Evolutionary conservation across 2,329 filamentous ascomycete species (phyloP).

Genomic region (Ophiostoma angusticollis): DNA sequence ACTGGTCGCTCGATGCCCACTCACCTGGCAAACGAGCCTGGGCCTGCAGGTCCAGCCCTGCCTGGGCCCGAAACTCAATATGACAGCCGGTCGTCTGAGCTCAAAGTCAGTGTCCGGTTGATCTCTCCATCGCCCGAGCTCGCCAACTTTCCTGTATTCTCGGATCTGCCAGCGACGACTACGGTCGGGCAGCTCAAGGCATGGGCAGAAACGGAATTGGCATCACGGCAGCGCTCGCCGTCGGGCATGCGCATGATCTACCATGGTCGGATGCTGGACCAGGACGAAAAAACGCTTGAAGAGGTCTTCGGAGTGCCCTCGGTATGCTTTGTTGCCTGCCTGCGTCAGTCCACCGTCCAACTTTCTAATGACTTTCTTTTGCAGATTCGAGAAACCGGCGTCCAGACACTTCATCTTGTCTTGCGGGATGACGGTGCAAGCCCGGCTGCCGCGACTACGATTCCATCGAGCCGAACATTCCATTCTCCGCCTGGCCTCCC

Average conservation of each 20-base stretch:
- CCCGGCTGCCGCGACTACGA: neutral
- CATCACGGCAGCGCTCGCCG: constrained; percentile 1
- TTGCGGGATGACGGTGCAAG: constrained; percentile 1
- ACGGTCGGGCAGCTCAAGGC: constrained; percentile 8
- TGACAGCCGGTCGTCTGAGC: neutral
- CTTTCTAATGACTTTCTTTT: neutral
- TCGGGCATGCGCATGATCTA: constrained; percentile 13
- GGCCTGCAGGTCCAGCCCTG: neutral
- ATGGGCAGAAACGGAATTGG: constrained; percentile 6
- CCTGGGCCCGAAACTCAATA: neutral
- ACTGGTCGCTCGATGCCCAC: neutral
- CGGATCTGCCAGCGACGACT: constrained; percentile 3
- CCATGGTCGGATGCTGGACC: constrained; percentile 11
- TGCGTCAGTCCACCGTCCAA: neutral
- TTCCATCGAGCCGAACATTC: neutral
- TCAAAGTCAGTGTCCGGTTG: constrained; percentile 8
- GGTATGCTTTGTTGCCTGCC: constrained; percentile 3
- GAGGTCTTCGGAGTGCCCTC: constrained; percentile 9
- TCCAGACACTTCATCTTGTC: constrained; percentile 6
- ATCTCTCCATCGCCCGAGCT: constrained; percentile 10
- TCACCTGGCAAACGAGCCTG: constrained; percentile 2
- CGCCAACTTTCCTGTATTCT: constrained; percentile 6
- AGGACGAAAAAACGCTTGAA: constrained; percentile 5
- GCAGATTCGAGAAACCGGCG: constrained; percentile 1
- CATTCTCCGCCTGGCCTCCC: neutral